Percentiles rank a stretch among this genome's conserved stretches.
Evolutionary conservation across 371 early-diverging fungal genomes (phyloP).

Genomic region (Lichtheimia corymbifera): DNA sequence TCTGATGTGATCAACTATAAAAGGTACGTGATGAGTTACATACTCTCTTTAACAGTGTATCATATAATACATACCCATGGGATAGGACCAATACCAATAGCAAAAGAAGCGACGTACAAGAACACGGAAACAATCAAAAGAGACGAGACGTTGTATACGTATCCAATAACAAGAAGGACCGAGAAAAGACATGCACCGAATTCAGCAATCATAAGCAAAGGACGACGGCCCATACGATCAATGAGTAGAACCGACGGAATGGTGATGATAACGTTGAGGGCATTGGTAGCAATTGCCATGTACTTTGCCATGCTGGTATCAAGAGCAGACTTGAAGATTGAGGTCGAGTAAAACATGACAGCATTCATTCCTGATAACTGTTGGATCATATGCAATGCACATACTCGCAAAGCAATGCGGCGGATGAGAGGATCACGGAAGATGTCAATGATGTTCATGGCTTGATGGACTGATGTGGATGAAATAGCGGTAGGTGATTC

Average conservation of each 20-base stretch:
- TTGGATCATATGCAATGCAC: conserved; percentile 61
- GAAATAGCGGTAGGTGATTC: conserved; percentile 15
- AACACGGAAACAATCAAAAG: conserved; percentile 34
- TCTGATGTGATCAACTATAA: conserved; percentile 51
- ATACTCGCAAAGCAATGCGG: conserved; percentile 49
- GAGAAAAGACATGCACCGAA: conserved; percentile 54
- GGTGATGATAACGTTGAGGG: conserved; percentile 56
- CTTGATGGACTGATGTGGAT: conserved; percentile 22
- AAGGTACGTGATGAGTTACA: background rate
- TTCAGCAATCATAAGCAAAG: conserved; percentile 62
- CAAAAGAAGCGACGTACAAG: conserved; percentile 57
- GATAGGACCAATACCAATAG: conserved; percentile 54
- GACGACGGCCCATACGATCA: conserved; percentile 73
- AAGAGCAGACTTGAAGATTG: conserved; percentile 54
- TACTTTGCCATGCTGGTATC: conserved; percentile 44
- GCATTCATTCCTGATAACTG: conserved; percentile 87
- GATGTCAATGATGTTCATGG: conserved; percentile 27
- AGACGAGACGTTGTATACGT: conserved; percentile 18
- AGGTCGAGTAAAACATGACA: conserved; percentile 72
- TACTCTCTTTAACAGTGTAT: background rate
- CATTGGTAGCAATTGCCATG: conserved; percentile 56
- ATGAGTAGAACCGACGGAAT: conserved; percentile 57
- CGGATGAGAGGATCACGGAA: conserved; percentile 33
- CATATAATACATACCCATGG: conserved; percentile 9
- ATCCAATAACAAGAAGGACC: conserved; percentile 50